Conservation (phyloP, 1,284 basidiomycete species). For the Leccinum fuscescens region DNA sequence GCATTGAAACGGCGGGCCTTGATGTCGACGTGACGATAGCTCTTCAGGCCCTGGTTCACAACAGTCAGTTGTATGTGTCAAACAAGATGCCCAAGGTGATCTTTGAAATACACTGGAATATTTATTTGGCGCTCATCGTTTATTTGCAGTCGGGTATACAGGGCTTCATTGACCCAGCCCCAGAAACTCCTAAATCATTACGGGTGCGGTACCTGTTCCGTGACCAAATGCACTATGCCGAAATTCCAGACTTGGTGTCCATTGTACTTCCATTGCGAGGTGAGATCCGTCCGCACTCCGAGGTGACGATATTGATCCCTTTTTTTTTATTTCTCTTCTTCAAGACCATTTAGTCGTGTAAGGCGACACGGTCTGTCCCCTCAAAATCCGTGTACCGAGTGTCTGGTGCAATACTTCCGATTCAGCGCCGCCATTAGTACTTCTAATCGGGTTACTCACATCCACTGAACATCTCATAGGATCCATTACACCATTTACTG, state of each 20-base stretch:
- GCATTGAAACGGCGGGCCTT: constrained; percentile 51
- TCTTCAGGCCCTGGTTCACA: constrained; percentile 78
- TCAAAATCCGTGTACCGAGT: constrained; percentile 2
- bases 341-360: constrained; percentile 33
- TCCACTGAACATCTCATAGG: constrained; percentile 16
- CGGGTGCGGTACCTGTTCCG: constrained; percentile 78
- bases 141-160: constrained; percentile 56
- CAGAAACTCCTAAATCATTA: constrained; percentile 64
- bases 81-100: constrained; percentile 65
- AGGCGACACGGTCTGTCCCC: background rate
- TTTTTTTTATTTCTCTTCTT: background rate
- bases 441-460: constrained; percentile 9
- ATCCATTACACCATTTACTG: constrained; percentile 26
- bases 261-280: constrained; percentile 78
- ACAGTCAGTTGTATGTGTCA: constrained; percentile 79
- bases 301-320: constrained; percentile 10
- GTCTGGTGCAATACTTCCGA: constrained; percentile 8
- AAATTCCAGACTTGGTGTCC: constrained; percentile 67
- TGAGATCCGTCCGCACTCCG: constrained; percentile 36
- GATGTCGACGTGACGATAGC: constrained; percentile 77
- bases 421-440: constrained; percentile 1
- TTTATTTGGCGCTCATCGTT: constrained; percentile 17
- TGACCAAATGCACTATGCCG: constrained; percentile 70
- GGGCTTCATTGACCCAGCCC: constrained; percentile 77
- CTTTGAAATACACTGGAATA: constrained; percentile 11